Evolutionary conservation across 2,329 filamentous ascomycete species (phyloP), one percentile per base, ranked within the genome.

Genomic region (Fusarium nurragi): DNA sequence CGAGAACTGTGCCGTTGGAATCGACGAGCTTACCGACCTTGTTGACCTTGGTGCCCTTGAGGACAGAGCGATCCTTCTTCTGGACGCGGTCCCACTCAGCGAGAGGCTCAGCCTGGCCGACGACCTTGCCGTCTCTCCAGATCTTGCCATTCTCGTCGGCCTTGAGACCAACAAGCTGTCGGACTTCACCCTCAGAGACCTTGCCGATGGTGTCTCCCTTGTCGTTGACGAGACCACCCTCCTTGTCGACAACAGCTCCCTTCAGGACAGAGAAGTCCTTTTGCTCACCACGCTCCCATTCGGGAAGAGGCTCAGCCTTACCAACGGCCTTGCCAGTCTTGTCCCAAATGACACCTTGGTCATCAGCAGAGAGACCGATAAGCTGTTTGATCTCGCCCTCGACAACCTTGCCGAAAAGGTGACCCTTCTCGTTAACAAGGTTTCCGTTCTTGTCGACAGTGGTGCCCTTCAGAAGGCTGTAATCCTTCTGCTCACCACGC

Each of bases 101-200:
- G 78, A 87, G 90, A 51, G 88, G 86, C 71, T 93, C 88, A 6
- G 87, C 88, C 56, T 83, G 85, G 32, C 89, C 89, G 25, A 91
- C 81, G 12, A 82, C 81, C 70, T 91, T 91, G 16, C 89, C 89
- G 13, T 82, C 86, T 71, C 90, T 88, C 6, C 88, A 76, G 36
- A 91, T 84, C 47, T 91, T 89, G 12, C 89, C 89, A 44, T 91
- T 88, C 26, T 88, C 79, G 47, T 91, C 88, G n/a, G 90, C 87
- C 32, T 81, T 78, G 74, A 88, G 88, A 23, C 88, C 89, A 47
- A 85, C 81, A n/a, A 91, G 81, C 58, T 89, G 81, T 73, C 87
- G 84, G 18, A 85, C 65, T 28, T 88, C 85, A 30, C 90, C 90
- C 67, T 89, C 83, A 36, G 84, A 77, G 12, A 92, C 79, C 38